Conservation (phyloP, 1,139 yeast species). For the Yamadazyma blattariae region DNA sequence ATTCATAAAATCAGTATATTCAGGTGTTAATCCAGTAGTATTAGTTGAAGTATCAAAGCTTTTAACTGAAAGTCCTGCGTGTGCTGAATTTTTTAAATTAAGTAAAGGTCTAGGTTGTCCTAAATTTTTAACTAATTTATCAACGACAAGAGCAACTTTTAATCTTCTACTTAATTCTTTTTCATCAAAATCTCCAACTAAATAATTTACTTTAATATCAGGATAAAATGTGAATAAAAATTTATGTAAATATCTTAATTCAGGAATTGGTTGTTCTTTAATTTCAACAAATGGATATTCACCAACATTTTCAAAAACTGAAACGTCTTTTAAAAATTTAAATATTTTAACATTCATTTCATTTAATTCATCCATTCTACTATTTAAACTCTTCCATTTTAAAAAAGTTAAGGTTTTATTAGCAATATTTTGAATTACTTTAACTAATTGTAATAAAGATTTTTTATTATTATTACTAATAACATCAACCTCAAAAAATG, state of each 20-base stretch:
- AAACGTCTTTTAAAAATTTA: constrained; percentile 37
- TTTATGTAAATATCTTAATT: constrained; percentile 59
- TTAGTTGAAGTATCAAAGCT: constrained; percentile 31
- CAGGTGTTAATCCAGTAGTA: constrained; percentile 39
- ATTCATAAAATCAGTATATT: constrained; percentile 71
- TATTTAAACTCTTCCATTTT: constrained; percentile 56
- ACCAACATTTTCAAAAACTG: constrained; percentile 11
- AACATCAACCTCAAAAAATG: constrained; percentile 48
- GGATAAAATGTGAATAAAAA: constrained; percentile 63
- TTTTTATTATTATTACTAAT: constrained; percentile 56
- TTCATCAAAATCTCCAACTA: constrained; percentile 15
- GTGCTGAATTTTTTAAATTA: constrained; percentile 54
- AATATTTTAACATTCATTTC: constrained; percentile 45
- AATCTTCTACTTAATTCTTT: constrained; percentile 17
- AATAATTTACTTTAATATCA: constrained; percentile 44
- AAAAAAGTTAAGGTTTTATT: constrained; percentile 64
- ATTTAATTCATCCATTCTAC: constrained; percentile 40
- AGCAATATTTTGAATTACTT: constrained; percentile 83
- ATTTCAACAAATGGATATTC: constrained; percentile 30
- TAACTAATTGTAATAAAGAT: constrained; percentile 77
- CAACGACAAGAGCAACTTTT: constrained; percentile 24
- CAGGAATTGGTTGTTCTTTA: constrained; percentile 36
- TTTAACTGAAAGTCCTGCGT: constrained; percentile 29
- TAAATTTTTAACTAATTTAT: constrained; percentile 25
- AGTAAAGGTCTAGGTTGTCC: constrained; percentile 43